A percentile compares a stretch with the other conserved stretches of the same genome.
phyloP scores from a whole-genome alignment of 371 early-diverging fungal species.

The Entomophthora muscae region DNA sequence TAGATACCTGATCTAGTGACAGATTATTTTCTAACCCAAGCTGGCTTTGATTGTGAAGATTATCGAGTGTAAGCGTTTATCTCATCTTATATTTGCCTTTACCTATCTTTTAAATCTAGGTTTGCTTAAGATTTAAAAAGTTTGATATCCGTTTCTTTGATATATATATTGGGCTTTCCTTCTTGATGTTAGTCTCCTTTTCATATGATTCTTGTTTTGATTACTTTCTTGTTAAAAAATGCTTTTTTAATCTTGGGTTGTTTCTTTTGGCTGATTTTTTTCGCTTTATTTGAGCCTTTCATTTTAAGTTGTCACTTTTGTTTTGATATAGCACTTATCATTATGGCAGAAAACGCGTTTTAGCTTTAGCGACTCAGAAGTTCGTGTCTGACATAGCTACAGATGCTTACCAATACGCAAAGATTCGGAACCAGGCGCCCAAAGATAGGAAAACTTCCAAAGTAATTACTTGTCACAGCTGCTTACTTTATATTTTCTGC shows the following conservation, averaged over 20 bases:
- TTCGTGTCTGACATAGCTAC: conserved; percentile 87
- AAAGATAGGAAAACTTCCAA: conserved; percentile 21
- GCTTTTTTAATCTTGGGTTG: too few relatives aligned
- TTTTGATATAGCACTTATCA: not conserved
- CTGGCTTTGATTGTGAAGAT: conserved; percentile 89
- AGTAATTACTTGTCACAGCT: conserved; percentile 7
- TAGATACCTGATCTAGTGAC: conserved; percentile 93
- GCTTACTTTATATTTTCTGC: not conserved
- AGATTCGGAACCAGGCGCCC: conserved; percentile 60
- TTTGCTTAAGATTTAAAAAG: too few relatives aligned
- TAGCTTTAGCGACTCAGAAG: conserved; percentile 87
- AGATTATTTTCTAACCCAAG: conserved; percentile 82
- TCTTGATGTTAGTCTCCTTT: too few relatives aligned
- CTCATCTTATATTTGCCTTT: too few relatives aligned
- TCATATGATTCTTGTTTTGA: too few relatives aligned
- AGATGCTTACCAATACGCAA: conserved; percentile 84
- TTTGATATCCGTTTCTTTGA: too few relatives aligned
- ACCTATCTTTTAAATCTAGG: too few relatives aligned
- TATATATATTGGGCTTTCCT: too few relatives aligned
- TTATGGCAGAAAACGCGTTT: conserved; percentile 49
- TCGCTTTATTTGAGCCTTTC: too few relatives aligned
- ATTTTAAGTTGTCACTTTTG: not conserved
- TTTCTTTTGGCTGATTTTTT: too few relatives aligned
- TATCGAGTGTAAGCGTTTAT: conserved; percentile 63
- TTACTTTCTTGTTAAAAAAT: too few relatives aligned